Conservation (phyloP, 495 filamentous ascomycete species). For the Hyaloscypha hepaticicola region DNA sequence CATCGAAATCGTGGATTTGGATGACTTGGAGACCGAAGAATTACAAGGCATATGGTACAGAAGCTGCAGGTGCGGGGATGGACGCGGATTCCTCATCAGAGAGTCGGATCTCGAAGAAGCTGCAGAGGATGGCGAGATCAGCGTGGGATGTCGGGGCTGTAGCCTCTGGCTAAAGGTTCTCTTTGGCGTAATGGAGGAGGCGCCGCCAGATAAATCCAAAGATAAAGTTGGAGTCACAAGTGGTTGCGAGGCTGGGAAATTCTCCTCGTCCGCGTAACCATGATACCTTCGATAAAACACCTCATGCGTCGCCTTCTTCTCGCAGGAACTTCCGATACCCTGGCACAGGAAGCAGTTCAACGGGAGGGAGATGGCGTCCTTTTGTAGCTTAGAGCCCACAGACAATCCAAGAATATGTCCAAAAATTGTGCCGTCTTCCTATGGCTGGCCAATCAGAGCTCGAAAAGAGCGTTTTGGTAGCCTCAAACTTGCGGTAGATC, state of each 20-base stretch:
- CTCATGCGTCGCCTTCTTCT: neutral
- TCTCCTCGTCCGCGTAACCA: neutral
- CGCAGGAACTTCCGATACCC: neutral
- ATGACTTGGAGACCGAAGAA: slow-evolving; percentile 65
- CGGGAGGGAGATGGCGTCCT: neutral
- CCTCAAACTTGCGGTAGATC: slow-evolving; percentile 34
- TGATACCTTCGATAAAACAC: neutral
- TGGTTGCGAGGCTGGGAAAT: neutral
- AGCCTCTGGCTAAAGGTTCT: slow-evolving; percentile 77
- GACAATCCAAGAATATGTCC: neutral
- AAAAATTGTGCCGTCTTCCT: slow-evolving; percentile 32
- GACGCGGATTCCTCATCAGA: slow-evolving; percentile 64
- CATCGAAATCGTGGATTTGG: slow-evolving; percentile 78
- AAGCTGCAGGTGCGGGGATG: slow-evolving; percentile 78
- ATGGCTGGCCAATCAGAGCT: slow-evolving; percentile 33
- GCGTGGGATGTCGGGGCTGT: slow-evolving; percentile 76
- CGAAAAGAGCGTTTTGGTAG: slow-evolving; percentile 28
- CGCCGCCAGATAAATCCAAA: neutral
- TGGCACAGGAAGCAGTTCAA: neutral
- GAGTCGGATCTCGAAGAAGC: slow-evolving; percentile 71
- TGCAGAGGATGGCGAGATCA: slow-evolving; percentile 57
- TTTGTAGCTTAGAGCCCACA: neutral
- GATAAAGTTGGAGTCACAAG: neutral
- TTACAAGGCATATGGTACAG: slow-evolving; percentile 57
- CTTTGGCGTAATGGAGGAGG: slow-evolving; percentile 62